These are phyloP conservation scores for Reticulascus tulasneorum DNA, from an alignment of 2,329 filamentous ascomycete genomes.

Conservation along the genomic window DNA sequence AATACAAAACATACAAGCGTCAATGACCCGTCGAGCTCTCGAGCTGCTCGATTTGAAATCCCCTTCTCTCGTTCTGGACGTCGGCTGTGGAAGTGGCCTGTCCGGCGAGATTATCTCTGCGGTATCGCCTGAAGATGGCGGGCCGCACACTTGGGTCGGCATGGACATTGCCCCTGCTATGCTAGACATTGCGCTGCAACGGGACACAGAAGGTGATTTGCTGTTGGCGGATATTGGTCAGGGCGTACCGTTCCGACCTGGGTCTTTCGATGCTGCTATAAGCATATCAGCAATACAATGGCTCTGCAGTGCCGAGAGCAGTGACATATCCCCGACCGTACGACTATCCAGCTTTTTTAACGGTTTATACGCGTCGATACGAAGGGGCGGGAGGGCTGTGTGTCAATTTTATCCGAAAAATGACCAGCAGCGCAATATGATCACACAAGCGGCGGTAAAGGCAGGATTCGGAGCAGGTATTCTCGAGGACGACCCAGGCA, in stretches of 20 bases:
- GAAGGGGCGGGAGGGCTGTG: slow-evolving; percentile 81
- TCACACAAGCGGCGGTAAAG: slow-evolving; percentile 82
- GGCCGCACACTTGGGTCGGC: slow-evolving; percentile 92
- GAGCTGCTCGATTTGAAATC: slow-evolving; percentile 77
- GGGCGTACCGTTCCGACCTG: slow-evolving; percentile 87
- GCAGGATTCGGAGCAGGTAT: slow-evolving; percentile 95
- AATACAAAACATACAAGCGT: slow-evolving; percentile 90
- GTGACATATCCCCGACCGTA: slow-evolving; percentile 75
- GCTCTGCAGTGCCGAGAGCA: slow-evolving; percentile 93
- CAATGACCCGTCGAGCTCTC: slow-evolving; percentile 91
- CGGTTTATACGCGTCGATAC: slow-evolving; percentile 79
- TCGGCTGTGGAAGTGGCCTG: slow-evolving; percentile 94
- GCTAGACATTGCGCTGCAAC: slow-evolving; percentile 89
- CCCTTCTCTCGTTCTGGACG: slow-evolving; percentile 86
- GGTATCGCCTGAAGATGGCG: slow-evolving; percentile 65
- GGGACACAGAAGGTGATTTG: slow-evolving; percentile 91
- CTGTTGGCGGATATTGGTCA: slow-evolving; percentile 93
- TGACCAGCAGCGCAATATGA: slow-evolving; percentile 86
- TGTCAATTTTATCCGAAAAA: slow-evolving; percentile 99
- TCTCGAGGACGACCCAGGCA: slow-evolving; percentile 90
- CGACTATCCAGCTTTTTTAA: slow-evolving; percentile 86
- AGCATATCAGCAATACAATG: slow-evolving; percentile 96
- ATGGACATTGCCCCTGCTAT: slow-evolving; percentile 96
- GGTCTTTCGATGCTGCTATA: slow-evolving; percentile 91
- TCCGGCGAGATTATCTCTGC: slow-evolving; percentile 88